These are phyloP conservation scores for Dactylellina parvicollis DNA, from an alignment of 2,329 filamentous ascomycete genomes.

Conservation along the genomic window DNA sequence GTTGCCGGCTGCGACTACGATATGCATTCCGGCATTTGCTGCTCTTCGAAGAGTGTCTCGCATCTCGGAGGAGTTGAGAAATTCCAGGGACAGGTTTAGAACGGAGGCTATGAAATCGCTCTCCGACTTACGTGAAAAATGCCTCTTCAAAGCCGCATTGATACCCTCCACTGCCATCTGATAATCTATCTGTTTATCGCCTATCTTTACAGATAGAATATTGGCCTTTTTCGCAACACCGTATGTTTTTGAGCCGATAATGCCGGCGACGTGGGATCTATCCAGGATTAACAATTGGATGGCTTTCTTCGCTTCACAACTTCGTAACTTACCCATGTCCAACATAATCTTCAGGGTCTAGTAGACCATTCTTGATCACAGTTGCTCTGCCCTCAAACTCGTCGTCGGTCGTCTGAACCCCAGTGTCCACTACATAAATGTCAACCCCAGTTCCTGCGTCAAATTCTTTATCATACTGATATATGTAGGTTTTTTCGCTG, in stretches of 20 bases:
- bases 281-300: neutral
- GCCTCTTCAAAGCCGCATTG: constrained; percentile 60
- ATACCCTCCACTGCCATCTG: constrained; percentile 56
- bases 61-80: constrained; percentile 62
- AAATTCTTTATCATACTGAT: constrained; percentile 1
- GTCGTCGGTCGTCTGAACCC: neutral
- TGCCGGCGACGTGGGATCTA: constrained; percentile 54
- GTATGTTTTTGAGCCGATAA: constrained; percentile 9
- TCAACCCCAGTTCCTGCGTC: constrained; percentile 8
- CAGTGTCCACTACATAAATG: constrained; percentile 13
- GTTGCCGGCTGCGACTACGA: constrained; percentile 26
- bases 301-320: too few relatives aligned
- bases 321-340: constrained; percentile 12
- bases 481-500: neutral
- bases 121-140: constrained; percentile 6
- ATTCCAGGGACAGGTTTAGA: constrained; percentile 32
- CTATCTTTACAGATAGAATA: constrained; percentile 23
- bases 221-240: constrained; percentile 30
- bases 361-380: neutral
- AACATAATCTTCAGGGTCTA: neutral
- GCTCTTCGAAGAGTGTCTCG: constrained; percentile 62
- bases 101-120: constrained; percentile 15
- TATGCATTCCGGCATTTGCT: constrained; percentile 21
- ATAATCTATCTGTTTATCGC: constrained; percentile 9
- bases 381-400: constrained; percentile 15